Evolutionary conservation across 169 alveolate species (phyloP).

Genomic region (Toxoplasma gondii): DNA sequence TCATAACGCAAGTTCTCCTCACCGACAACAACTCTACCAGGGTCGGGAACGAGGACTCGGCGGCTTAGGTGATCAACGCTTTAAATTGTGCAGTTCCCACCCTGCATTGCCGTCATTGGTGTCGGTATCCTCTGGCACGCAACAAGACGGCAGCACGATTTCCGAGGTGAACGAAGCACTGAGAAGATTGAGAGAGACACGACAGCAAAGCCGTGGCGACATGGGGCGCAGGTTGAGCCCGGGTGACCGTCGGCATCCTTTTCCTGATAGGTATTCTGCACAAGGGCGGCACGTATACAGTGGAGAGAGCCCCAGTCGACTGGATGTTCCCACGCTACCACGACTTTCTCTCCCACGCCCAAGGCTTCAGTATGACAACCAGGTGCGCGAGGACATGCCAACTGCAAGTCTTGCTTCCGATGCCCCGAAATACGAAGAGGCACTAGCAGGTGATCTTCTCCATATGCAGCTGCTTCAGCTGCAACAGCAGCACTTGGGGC

Average conservation of each 20-base stretch:
- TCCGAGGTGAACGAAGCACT: background rate
- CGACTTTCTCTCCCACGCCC: background rate
- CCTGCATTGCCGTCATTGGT: background rate
- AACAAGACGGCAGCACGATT: background rate
- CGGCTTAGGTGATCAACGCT: background rate
- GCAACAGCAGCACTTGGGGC: background rate
- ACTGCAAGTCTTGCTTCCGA: background rate
- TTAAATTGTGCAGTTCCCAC: background rate
- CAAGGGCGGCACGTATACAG: background rate
- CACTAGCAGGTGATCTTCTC: background rate
- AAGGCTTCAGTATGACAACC: background rate
- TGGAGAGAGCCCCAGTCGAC: background rate
- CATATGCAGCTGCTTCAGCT: constrained; percentile 12
- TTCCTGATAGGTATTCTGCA: background rate
- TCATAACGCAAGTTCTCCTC: background rate
- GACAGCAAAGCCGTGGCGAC: background rate
- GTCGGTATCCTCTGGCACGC: background rate
- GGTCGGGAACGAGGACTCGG: background rate
- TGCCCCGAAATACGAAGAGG: background rate
- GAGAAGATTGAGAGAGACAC: background rate
- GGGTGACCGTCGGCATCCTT: background rate
- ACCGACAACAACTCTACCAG: background rate
- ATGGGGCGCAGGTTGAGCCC: background rate
- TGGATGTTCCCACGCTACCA: background rate
- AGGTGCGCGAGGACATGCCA: background rate